Evolutionary conservation across 2,329 filamentous ascomycete species (phyloP), one percentile per base, ranked within the genome.

Genomic region (Calonectria henricotiae): DNA sequence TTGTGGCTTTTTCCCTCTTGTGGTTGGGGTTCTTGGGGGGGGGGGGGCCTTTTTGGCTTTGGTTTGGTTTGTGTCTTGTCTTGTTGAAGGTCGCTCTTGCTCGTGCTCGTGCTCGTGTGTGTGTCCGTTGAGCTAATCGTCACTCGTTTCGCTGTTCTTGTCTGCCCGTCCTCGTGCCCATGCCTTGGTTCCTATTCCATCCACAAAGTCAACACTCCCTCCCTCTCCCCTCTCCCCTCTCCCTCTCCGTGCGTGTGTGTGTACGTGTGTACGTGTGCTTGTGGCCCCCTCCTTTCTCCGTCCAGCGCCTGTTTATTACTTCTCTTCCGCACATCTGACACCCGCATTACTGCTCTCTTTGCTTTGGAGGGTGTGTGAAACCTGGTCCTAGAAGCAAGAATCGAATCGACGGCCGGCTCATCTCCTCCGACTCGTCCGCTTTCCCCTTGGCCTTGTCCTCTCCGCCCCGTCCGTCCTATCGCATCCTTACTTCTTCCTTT

Each of bases 21-120:
- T 47, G 46, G 65, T 55, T 64, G 46, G 46, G 60, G 39, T 55
- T 68, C 44, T 23, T 43, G 25, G 55, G 44, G 46, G 27, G n/a
- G n/a, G n/a, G 27, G 4, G 27, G 4, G 4, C 7, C 51, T 20
- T 39, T 58, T 58, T 58, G 51, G 51, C 51, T 58, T 58, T 58
- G 51, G 51, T 37, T 30, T 39, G 51, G 17, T 23, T 46, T 41
- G 54, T 54, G 37, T 62, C 60, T 43, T 63, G 39, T 17, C 37
- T 39, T 71, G 43, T 62, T 63, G 47, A 55, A 62, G 46, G 65
- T 69, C 44, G 61, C 66, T 67, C 43, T 11, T 30, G 72, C 61
- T 69, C 47, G 69, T 74, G 67, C 61, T 61, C 37, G 68, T 73
- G 70, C 70, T 64, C 68, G 62, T 67, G 54, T 30, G 27, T 30